phyloP scores from a whole-genome alignment of 148 eudicot species.

The Silene uniflora region DNA sequence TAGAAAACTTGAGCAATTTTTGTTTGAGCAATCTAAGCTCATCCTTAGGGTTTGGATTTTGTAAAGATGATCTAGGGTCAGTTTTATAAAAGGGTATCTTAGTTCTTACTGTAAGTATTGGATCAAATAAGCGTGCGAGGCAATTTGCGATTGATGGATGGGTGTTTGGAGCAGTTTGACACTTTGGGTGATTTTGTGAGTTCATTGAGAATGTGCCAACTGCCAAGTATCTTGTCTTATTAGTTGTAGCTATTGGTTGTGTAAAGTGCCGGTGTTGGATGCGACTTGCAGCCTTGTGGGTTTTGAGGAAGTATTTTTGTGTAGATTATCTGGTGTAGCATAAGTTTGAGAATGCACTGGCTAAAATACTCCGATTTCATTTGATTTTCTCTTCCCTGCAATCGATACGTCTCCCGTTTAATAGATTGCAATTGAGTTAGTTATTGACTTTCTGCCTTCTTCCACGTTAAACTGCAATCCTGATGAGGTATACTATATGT shows the following conservation, averaged over 20 bases:
- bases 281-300: neutral
- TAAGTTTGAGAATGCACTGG: no score
- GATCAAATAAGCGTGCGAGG: neutral
- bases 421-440: neutral
- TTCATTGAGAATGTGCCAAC: neutral
- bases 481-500: neutral
- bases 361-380: no score
- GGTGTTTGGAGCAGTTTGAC: neutral
- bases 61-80: neutral
- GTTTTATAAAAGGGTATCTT: neutral
- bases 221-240: no score
- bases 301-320: slow-evolving; percentile 75
- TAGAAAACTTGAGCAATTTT: neutral
- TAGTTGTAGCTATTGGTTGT: no score
- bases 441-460: neutral
- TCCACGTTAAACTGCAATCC: neutral
- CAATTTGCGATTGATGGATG: neutral
- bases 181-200: neutral
- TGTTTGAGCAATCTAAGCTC: neutral
- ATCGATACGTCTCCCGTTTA: no score
- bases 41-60: neutral
- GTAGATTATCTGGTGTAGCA: no score
- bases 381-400: no score
- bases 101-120: neutral
- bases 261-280: neutral